Conservation (phyloP, 2,329 filamentous ascomycete genomes). For the Fonsecaea erecta region DNA sequence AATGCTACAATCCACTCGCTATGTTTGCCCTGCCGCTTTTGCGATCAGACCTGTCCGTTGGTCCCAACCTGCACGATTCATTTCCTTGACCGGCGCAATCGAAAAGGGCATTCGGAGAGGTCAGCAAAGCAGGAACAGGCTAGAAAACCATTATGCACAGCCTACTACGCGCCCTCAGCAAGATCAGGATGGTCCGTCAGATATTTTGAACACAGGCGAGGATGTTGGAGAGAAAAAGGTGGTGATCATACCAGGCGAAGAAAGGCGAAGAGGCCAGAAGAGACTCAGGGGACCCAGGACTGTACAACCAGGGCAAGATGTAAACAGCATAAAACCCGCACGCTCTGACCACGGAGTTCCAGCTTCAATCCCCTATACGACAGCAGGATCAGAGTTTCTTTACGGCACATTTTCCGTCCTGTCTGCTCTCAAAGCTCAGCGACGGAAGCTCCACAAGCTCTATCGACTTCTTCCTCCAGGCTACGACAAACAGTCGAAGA, state of each 20-base stretch:
- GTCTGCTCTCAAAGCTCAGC: slow-evolving; percentile 71
- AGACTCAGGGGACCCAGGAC: slow-evolving; percentile 6
- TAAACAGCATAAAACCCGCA: background rate
- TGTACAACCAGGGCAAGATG: slow-evolving; percentile 11
- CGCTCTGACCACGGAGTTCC: slow-evolving; percentile 5
- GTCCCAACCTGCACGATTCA: slow-evolving; percentile 44
- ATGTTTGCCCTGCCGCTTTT: slow-evolving; percentile 27
- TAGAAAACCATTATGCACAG: slow-evolving; percentile 19
- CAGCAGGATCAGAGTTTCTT: slow-evolving; percentile 86
- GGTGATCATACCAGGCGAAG: slow-evolving; percentile 14
- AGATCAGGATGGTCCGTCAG: background rate
- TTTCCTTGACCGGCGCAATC: slow-evolving; percentile 71
- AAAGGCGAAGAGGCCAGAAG: slow-evolving; percentile 14
- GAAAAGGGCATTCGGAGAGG: slow-evolving; percentile 65
- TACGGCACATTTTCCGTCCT: slow-evolving; percentile 83
- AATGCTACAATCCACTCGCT: slow-evolving; percentile 25
- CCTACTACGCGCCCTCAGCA: background rate
- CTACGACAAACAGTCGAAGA: slow-evolving; percentile 13
- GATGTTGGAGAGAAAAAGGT: slow-evolving; percentile 6
- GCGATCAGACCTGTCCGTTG: slow-evolving; percentile 11
- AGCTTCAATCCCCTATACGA: slow-evolving; percentile 69
- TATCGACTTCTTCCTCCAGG: slow-evolving; percentile 63
- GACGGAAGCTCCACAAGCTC: slow-evolving; percentile 79
- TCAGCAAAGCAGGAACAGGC: slow-evolving; percentile 16
- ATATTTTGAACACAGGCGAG: background rate